Conservation (phyloP, 2,329 filamentous ascomycete genomes). For the Dryadomyces quercivorus region DNA sequence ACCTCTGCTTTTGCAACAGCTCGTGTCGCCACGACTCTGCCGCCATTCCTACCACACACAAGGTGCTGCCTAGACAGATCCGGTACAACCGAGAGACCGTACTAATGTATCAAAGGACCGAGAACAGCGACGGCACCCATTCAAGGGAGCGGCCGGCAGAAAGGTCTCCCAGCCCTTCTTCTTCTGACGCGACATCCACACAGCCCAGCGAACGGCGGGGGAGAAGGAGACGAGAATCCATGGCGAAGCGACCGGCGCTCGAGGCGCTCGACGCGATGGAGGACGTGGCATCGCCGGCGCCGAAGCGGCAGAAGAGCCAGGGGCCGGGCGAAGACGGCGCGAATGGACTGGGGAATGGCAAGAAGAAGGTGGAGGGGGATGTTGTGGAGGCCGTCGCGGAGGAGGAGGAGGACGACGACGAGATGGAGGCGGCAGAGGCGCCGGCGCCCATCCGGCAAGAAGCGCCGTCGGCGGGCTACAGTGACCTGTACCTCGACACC, state of each 20-base stretch:
- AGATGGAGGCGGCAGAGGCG: slow-evolving; percentile 27
- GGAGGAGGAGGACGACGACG: slow-evolving; percentile 23
- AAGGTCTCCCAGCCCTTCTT: too few species aligned
- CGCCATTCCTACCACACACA: too few species aligned
- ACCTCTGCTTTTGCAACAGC: too few species aligned
- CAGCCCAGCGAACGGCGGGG: too few species aligned
- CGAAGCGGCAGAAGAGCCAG: slow-evolving; percentile 31
- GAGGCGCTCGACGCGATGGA: slow-evolving; percentile 47
- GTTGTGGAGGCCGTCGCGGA: slow-evolving; percentile 16
- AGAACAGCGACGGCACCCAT: too few species aligned
- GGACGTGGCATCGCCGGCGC: slow-evolving; percentile 42
- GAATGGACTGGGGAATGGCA: neutral
- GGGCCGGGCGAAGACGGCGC: slow-evolving; percentile 1
- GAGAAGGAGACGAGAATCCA: neutral
- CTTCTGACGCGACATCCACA: too few species aligned
- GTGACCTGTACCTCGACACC: slow-evolving; percentile 94
- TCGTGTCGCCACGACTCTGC: too few species aligned
- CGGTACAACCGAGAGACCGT: too few species aligned
- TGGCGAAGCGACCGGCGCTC: slow-evolving; percentile 43
- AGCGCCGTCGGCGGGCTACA: slow-evolving; percentile 77
- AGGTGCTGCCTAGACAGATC: too few species aligned
- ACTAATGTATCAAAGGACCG: too few species aligned
- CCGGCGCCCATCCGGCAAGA: slow-evolving; percentile 52
- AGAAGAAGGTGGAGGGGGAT: slow-evolving; percentile 11
- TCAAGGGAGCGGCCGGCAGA: too few species aligned